Base-by-base conservation (phyloP, 306 rosid species). In the Cucurbita ficifolia region DNA sequence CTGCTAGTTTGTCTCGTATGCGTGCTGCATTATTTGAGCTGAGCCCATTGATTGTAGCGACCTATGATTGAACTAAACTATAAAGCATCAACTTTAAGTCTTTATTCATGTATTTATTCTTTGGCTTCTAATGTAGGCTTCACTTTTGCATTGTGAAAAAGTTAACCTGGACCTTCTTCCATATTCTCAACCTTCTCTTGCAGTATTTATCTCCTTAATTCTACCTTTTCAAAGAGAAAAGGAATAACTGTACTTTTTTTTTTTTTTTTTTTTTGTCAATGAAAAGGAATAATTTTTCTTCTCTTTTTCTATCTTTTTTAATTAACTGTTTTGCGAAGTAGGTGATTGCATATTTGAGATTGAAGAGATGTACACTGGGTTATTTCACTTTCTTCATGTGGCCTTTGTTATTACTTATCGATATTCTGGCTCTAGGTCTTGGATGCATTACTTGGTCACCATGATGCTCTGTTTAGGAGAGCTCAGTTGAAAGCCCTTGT, bases 371-470 rank as follows among this genome's bases (percentile, higher is more conserved):
- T 2, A 39, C 69, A 59, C 18, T 61, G 18, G 48, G 69, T 38
- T 61, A 61, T 61, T 36, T 38, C 7, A 61, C 46, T 58, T 58
- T 33, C 33, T 6, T 54, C 8, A 39, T 10, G 39, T 58, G 18
- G 19, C 14, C 17, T 7, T 7, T 22, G 13, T 13, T 10, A 49
- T 19, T 48, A 50, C 60, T 49, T 4, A 33, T 61, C 19, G 1
- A 33, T 16, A 71, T 39, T 33, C 16, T 82, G 83, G 61, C 82
- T 83, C 59, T 78, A 92, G 97, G 87, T 88, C 84, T 76, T 92
- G 79, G 97, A 92, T 85, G 75, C 77, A 48, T 83, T 83, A 62
- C 96, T 92, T 43, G 96, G 96, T 76, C 96, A 92, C 59, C 60
- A 79, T 36, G 86, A 85, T 60, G 88, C 74, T 7, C 67, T 85